phyloP scores from a whole-genome alignment of 805 yeast genomes.

The Yamadazyma laniorum region DNA sequence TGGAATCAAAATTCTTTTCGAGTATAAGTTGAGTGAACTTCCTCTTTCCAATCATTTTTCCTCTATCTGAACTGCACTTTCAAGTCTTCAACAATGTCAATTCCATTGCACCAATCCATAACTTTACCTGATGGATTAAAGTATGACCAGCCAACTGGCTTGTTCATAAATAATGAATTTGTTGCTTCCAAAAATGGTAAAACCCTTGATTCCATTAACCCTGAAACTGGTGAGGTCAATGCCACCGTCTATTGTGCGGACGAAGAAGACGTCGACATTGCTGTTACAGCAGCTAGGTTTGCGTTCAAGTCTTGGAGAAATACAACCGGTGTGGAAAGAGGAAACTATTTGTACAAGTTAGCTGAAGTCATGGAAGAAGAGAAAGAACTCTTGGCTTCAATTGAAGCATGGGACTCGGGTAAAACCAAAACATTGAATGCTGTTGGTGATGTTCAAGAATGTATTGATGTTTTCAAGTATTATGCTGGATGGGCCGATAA shows the following conservation, averaged over 20 bases:
- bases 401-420: constrained; percentile 50
- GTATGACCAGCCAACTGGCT: constrained; percentile 58
- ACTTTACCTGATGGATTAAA: constrained; percentile 50
- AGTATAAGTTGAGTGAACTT: too few relatives aligned
- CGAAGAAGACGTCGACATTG: constrained; percentile 41
- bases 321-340: constrained; percentile 43
- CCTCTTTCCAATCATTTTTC: too few relatives aligned
- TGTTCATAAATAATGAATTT: constrained; percentile 49
- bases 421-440: constrained; percentile 49
- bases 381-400: constrained; percentile 32
- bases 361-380: constrained; percentile 36
- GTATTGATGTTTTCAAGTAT: constrained; percentile 46
- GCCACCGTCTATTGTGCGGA: constrained; percentile 42
- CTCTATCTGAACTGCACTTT: too few relatives aligned
- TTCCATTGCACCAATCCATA: constrained; percentile 27
- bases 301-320: constrained; percentile 49
- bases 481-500: constrained; percentile 67
- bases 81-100: constrained; percentile 4
- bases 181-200: constrained; percentile 33
- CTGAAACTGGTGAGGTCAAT: constrained; percentile 43
- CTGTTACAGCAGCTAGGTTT: constrained; percentile 37
- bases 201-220: constrained; percentile 43
- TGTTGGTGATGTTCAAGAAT: constrained; percentile 46
- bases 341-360: constrained; percentile 33
- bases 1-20: too few relatives aligned